These are phyloP conservation scores for Sporothrix luriei DNA, from an alignment of 2,329 filamentous ascomycete species.

Conservation along the genomic window DNA sequence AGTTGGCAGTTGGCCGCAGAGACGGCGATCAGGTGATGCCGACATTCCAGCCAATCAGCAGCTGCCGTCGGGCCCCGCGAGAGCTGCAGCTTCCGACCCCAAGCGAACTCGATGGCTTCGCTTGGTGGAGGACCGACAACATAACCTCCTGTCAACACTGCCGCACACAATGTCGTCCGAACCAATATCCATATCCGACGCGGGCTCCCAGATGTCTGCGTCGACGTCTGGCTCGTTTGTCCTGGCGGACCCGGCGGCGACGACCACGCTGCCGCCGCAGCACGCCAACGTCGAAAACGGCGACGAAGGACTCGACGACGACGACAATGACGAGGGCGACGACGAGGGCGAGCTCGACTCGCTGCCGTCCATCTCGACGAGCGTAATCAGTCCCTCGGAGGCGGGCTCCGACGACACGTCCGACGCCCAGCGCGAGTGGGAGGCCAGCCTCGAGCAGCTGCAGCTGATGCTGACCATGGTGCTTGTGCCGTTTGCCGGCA, in stretches of 20 bases:
- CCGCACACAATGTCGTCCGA: conserved; percentile 29
- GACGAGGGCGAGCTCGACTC: conserved; percentile 64
- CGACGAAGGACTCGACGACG: background rate
- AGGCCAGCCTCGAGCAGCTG: conserved; percentile 88
- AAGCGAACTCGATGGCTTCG: background rate
- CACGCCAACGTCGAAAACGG: conserved; percentile 15
- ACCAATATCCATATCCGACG: conserved; percentile 27
- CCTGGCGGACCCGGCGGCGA: conserved; percentile 52
- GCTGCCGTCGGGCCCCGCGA: background rate
- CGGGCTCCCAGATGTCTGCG: conserved; percentile 30
- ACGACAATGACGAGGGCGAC: conserved; percentile 28
- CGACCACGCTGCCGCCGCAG: conserved; percentile 36
- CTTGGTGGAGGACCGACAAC: background rate
- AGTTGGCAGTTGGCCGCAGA: background rate
- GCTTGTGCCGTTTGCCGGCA: conserved; percentile 87
- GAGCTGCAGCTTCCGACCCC: conserved; percentile 11
- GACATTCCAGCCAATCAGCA: background rate
- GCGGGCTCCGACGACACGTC: conserved; percentile 61
- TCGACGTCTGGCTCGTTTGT: conserved; percentile 54
- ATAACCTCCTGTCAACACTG: background rate
- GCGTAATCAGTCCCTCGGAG: conserved; percentile 43
- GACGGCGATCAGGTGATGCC: conserved; percentile 11
- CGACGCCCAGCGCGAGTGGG: conserved; percentile 94
- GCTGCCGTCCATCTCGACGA: conserved; percentile 62
- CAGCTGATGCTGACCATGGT: conserved; percentile 94